Conservation (phyloP, 352 stramenopile species). For the Pythium pyrilobum region DNA sequence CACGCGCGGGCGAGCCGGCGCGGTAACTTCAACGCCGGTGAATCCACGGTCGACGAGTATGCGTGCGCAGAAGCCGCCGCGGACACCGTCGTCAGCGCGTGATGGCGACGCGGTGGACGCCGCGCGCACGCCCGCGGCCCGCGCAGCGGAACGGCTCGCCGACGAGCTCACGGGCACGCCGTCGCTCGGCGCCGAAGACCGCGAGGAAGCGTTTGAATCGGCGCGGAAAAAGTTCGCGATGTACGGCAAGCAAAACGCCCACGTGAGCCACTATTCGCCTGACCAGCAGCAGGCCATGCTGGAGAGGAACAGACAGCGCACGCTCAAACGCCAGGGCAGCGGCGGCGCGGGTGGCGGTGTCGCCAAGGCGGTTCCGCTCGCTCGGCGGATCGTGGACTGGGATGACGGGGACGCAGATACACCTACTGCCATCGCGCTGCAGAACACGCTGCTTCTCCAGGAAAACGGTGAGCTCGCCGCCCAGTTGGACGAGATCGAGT, state of each 20-base stretch:
- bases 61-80: neutral
- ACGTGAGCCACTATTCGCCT: constrained; percentile 34
- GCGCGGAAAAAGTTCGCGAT: constrained; percentile 40
- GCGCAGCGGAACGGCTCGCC: neutral
- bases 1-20: constrained; percentile 4
- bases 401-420: neutral
- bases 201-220: constrained; percentile 17
- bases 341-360: neutral
- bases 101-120: neutral
- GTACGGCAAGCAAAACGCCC: constrained; percentile 40
- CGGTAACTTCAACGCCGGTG: neutral
- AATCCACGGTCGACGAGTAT: neutral
- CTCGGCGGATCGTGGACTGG: neutral
- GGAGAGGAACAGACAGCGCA: neutral
- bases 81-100: neutral
- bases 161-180: neutral
- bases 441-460: constrained; percentile 55
- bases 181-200: neutral
- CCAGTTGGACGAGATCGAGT: constrained; percentile 48
- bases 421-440: constrained; percentile 17
- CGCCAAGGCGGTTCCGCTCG: neutral
- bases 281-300: constrained; percentile 2
- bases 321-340: neutral
- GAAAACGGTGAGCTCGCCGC: constrained; percentile 45
- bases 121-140: neutral